Conservation (phyloP, 2,329 filamentous ascomycete species). For the Botrytis pseudocinerea region DNA sequence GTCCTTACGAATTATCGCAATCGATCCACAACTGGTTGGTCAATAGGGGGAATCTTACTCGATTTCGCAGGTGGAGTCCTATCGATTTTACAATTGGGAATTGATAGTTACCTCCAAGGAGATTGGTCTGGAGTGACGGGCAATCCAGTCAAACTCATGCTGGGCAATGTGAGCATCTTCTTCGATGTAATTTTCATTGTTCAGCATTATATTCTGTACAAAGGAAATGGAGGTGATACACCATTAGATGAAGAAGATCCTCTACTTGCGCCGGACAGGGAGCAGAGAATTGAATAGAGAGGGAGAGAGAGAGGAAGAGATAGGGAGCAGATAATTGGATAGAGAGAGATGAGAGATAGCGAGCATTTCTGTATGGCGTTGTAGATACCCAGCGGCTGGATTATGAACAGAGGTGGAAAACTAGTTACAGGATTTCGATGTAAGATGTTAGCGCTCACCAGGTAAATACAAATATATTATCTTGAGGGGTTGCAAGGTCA, state of each 20-base stretch:
- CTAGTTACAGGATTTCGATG: not conserved
- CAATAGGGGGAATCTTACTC: slow-evolving; percentile 78
- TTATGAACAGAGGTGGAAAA: not conserved
- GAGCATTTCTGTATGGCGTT: not conserved
- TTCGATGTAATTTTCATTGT: slow-evolving; percentile 85
- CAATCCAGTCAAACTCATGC: slow-evolving; percentile 85
- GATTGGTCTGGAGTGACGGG: slow-evolving; percentile 91
- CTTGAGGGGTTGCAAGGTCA: slow-evolving; percentile 10
- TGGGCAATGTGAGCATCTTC: slow-evolving; percentile 81
- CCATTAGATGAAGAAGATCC: slow-evolving; percentile 28
- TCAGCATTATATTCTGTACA: slow-evolving; percentile 86
- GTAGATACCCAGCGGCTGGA: slow-evolving; percentile 13
- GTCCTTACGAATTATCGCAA: slow-evolving; percentile 80
- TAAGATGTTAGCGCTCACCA: not conserved
- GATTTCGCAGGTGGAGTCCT: slow-evolving; percentile 81
- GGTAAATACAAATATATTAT: not conserved
- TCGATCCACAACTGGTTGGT: slow-evolving; percentile 84
- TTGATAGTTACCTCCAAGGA: slow-evolving; percentile 80
- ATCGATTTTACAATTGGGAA: slow-evolving; percentile 75
- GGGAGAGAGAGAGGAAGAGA: slow-evolving; percentile 23
- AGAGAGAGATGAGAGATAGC: not conserved
- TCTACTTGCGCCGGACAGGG: slow-evolving; percentile 26
- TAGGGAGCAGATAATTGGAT: slow-evolving; percentile 26
- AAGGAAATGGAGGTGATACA: slow-evolving; percentile 25
- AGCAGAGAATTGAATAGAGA: slow-evolving; percentile 27